Evolutionary conservation across 352 stramenopile species (phyloP).

Genomic region (Phytophthora quininea): DNA sequence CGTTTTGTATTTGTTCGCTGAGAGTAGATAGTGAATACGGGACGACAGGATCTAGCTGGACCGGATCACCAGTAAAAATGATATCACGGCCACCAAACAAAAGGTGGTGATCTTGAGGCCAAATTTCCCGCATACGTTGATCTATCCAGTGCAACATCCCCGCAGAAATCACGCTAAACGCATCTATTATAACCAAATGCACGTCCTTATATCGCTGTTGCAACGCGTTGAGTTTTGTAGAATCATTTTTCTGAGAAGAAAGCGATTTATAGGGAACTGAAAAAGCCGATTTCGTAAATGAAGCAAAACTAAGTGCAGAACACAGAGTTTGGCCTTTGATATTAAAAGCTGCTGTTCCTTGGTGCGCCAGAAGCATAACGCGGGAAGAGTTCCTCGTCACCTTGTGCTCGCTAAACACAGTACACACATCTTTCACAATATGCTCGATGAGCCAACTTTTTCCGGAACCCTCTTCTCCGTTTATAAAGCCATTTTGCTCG

Average conservation of each 20-base stretch:
- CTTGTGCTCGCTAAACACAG: background rate
- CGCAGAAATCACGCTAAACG: constrained; percentile 15
- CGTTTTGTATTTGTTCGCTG: background rate
- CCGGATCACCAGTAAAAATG: constrained; percentile 14
- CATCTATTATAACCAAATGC: constrained; percentile 13
- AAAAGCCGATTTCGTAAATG: background rate
- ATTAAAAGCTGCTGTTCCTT: constrained; percentile 11
- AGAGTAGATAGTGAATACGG: background rate
- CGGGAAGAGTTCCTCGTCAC: constrained; percentile 1
- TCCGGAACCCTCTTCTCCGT: background rate
- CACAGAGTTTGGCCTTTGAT: constrained; percentile 5
- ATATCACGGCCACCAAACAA: constrained; percentile 15
- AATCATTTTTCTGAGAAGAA: background rate
- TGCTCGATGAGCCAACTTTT: background rate
- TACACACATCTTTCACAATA: constrained; percentile 10
- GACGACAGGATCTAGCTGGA: constrained; percentile 11
- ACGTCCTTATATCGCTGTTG: constrained; percentile 8
- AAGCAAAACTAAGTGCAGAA: constrained; percentile 1
- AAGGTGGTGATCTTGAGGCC: background rate
- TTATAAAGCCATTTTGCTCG: no score
- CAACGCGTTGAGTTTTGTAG: background rate
- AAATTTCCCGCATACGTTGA: constrained; percentile 15
- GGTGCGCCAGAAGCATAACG: constrained; percentile 8
- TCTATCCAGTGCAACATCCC: constrained; percentile 23
- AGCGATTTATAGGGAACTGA: background rate